Evolutionary conservation across 768 basidiomycete species (phyloP), one percentile per base, ranked within the genome.

Genomic region (Ramaria sp.): DNA sequence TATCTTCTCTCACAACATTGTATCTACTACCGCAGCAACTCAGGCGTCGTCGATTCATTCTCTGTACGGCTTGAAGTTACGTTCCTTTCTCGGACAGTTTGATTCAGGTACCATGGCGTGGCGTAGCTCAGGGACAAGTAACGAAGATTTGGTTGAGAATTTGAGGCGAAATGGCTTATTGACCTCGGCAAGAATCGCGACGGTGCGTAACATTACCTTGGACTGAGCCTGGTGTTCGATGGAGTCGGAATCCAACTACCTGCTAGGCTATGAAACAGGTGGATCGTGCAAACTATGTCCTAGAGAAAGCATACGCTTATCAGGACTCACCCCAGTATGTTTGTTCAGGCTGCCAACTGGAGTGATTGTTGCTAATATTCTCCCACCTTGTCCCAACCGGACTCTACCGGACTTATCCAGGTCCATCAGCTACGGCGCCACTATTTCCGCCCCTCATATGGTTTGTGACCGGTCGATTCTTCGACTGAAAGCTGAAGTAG

Each of bases 401-500:
- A 27, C 27, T 27, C 27, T 27, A 27, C 27, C 27, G 27, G 27
- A 27, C 27, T 27, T 27, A 27, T 27, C 37, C 63, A 88, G 88
- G 67, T 59, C 75, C 17, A 92, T 93, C 52, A 87, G 88, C 1
- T 78, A 86, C 64, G 84, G 82, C 12, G 94, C 93, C 13, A 99
- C 95, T 0, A 97, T 99, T 60, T 91, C 88, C 39, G 95, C 95
- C 0, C 95, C 95, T 1, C 95, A 99, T 67, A 98, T 98, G 94
- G 88, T 86, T 53, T 22, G 41, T 5, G 38, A 9, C n/a, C 48
- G 7, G 1, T 19, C 1, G 17, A 37, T n/a, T 34, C 34, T 19
- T 31, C 3, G 12, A 7, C 24, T 22, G 24, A 13, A 7, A 27
- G 15, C 22, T 39, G 39, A 30, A 30, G 30, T 31, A 17, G 15